Conservation (phyloP, 2,329 filamentous ascomycete species). For the Xylariaceae sp. region DNA sequence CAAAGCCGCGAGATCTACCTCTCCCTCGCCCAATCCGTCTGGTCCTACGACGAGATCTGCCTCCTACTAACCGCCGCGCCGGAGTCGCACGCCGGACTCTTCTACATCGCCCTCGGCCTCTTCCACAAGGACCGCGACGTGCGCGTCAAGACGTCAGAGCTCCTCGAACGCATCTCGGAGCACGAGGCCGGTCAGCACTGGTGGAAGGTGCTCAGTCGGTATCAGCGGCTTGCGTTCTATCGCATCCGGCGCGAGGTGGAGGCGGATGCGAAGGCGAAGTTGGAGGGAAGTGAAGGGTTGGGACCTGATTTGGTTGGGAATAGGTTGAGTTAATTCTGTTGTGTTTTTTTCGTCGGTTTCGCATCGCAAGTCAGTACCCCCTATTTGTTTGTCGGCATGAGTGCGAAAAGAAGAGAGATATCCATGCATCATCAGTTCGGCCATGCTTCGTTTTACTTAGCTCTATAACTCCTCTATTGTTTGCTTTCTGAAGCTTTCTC, state of each 20-base stretch:
- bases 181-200: constrained; percentile 92
- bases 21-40: constrained; percentile 68
- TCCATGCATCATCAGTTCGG: constrained; percentile 1
- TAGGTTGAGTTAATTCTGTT: constrained; percentile 41
- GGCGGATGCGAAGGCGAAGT: constrained; percentile 43
- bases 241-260: constrained; percentile 66
- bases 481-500: neutral
- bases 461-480: neutral
- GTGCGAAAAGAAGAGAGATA: constrained; percentile 9
- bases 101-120: constrained; percentile 83
- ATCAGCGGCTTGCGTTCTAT: constrained; percentile 80
- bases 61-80: constrained; percentile 77
- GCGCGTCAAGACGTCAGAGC: constrained; percentile 66
- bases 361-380: constrained; percentile 3
- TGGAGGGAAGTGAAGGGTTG: constrained; percentile 40
- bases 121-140: constrained; percentile 86
- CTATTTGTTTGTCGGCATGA: neutral
- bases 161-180: constrained; percentile 75
- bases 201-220: constrained; percentile 80
- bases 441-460: neutral
- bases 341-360: neutral
- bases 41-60: constrained; percentile 78
- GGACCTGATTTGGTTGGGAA: constrained; percentile 38
- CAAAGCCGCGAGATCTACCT: constrained; percentile 83
- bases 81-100: constrained; percentile 80